phyloP scores from a whole-genome alignment of 345 rosid species.

The Populus deltoides region DNA sequence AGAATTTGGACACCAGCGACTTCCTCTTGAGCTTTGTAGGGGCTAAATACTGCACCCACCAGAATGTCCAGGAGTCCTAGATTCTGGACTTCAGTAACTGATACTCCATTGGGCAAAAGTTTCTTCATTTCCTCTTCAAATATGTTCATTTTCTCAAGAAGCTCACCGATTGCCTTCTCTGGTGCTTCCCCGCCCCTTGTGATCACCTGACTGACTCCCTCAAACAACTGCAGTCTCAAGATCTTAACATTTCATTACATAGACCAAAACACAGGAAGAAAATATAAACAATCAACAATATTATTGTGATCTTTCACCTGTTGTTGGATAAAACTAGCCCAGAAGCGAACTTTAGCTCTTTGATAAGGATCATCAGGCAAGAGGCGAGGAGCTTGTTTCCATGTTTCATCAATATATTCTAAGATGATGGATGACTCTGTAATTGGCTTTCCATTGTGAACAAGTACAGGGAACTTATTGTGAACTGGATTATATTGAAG shows the following conservation, averaged over 20 bases:
- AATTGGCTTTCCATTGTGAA: conserved; percentile 8
- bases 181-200: conserved; percentile 34
- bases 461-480: conserved; percentile 10
- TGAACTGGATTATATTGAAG: conserved; percentile 18
- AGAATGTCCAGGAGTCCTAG: conserved; percentile 22
- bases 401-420: conserved; percentile 20
- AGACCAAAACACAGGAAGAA: neutral
- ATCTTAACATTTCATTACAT: neutral
- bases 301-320: conserved; percentile 2
- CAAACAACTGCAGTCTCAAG: neutral
- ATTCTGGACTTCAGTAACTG: conserved; percentile 3
- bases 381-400: conserved; percentile 20
- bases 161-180: conserved; percentile 17
- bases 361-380: conserved; percentile 26
- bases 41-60: conserved; percentile 20
- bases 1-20: conserved; percentile 29
- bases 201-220: conserved; percentile 11
- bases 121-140: conserved; percentile 20
- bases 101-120: conserved; percentile 13
- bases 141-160: conserved; percentile 10
- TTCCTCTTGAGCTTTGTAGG: conserved; percentile 38
- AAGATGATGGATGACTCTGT: conserved; percentile 27
- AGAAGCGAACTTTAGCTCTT: conserved; percentile 23
- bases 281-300: no score
- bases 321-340: conserved; percentile 23